These are phyloP conservation scores for Fusarium temperatum DNA, from an alignment of 2,329 filamentous ascomycete species.

Conservation along the genomic window DNA sequence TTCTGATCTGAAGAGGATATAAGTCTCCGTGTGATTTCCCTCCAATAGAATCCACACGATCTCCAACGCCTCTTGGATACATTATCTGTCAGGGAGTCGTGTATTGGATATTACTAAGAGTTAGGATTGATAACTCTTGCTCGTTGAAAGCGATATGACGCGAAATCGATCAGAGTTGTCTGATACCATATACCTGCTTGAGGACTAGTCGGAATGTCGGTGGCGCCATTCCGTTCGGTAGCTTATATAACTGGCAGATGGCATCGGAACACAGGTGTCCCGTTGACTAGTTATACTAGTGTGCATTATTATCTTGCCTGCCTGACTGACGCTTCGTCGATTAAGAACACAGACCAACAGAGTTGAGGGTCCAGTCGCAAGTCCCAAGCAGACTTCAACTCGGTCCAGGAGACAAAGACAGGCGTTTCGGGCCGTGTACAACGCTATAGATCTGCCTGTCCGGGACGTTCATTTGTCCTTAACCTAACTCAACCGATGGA, in stretches of 20 bases:
- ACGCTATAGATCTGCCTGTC: background rate
- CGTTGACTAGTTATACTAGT: slow-evolving; percentile 20
- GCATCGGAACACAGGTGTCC: slow-evolving; percentile 11
- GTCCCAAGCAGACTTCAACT: background rate
- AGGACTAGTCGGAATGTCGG: slow-evolving; percentile 7
- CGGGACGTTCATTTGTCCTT: background rate
- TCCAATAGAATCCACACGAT: background rate
- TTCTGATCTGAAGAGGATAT: background rate
- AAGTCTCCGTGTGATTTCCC: background rate
- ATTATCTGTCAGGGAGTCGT: background rate
- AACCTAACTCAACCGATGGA: slow-evolving; percentile 4
- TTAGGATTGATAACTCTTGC: background rate
- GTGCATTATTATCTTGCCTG: slow-evolving; percentile 13
- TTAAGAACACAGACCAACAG: background rate
- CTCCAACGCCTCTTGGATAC: background rate
- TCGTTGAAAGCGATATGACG: background rate
- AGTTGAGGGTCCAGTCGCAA: background rate
- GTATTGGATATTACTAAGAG: background rate
- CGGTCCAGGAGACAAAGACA: background rate
- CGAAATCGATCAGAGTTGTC: background rate
- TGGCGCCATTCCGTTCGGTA: slow-evolving; percentile 35
- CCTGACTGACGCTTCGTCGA: background rate
- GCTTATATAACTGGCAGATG: slow-evolving; percentile 21
- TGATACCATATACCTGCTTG: slow-evolving; percentile 9
- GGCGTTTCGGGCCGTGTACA: background rate